phyloP scores from a whole-genome alignment of 148 eudicot genomes.

The Vaccinium macrocarpon region DNA sequence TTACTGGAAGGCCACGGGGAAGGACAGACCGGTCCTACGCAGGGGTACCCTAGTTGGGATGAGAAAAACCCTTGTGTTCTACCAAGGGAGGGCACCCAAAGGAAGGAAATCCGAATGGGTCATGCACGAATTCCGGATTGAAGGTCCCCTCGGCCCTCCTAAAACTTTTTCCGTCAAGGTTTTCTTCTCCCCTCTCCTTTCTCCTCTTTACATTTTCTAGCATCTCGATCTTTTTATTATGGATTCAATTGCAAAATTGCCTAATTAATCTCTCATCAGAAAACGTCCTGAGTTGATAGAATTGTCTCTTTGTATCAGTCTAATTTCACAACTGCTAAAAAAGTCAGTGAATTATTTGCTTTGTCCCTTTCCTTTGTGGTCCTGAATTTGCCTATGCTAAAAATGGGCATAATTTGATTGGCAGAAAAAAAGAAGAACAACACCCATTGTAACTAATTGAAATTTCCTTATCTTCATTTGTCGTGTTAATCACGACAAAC shows the following conservation, averaged over 20 bases:
- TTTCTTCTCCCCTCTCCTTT: too few species aligned
- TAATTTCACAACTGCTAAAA: not conserved
- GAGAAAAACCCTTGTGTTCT: slow-evolving; percentile 91
- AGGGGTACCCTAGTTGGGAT: slow-evolving; percentile 64
- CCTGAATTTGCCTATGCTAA: not conserved
- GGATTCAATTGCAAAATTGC: not conserved
- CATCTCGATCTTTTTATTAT: too few species aligned
- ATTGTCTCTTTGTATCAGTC: not conserved
- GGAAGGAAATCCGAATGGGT: slow-evolving; percentile 90
- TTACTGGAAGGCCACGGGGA: slow-evolving; percentile 98
- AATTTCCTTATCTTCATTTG: not conserved
- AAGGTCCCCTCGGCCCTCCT: slow-evolving; percentile 49
- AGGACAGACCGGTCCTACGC: slow-evolving; percentile 52
- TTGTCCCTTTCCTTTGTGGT: slow-evolving; percentile 8
- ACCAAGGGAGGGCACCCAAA: slow-evolving; percentile 90
- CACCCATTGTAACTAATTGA: not conserved
- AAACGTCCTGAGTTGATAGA: not conserved
- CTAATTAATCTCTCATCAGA: not conserved
- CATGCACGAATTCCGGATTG: slow-evolving; percentile 89
- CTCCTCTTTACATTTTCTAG: not conserved
- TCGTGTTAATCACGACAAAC: not conserved
- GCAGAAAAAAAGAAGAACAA: not conserved
- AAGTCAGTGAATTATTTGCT: not conserved
- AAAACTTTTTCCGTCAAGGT: slow-evolving; percentile 42
- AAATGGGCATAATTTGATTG: not conserved